Conservation (phyloP, 2,329 filamentous ascomycete species). For the Xylaria hypoxylon region DNA sequence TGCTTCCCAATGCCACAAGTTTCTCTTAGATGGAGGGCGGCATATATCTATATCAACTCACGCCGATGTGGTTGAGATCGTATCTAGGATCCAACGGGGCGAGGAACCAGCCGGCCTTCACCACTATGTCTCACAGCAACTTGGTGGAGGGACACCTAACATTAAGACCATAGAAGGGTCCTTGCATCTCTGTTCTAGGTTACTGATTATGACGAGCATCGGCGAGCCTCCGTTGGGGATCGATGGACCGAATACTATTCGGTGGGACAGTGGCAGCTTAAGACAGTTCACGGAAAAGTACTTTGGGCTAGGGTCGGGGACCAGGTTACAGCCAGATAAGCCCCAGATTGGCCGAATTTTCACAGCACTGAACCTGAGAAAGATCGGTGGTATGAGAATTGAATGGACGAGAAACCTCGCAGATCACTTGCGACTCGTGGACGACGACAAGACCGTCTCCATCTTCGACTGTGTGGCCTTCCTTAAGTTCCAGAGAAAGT, state of each 20-base stretch:
- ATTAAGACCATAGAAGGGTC: constrained; percentile 26
- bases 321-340: constrained; percentile 32
- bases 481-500: constrained; percentile 45
- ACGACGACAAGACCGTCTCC: constrained; percentile 52
- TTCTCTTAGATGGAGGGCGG: constrained; percentile 35
- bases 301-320: constrained; percentile 12
- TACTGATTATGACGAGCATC: constrained; percentile 36
- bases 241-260: constrained; percentile 29
- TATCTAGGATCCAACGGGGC: constrained; percentile 22
- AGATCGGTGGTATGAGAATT: constrained; percentile 52
- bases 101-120: constrained; percentile 20
- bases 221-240: constrained; percentile 31
- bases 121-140: constrained; percentile 24
- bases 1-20: constrained; percentile 33
- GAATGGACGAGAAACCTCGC: constrained; percentile 53
- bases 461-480: constrained; percentile 56
- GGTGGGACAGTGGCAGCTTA: constrained; percentile 26
- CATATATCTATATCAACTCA: constrained; percentile 37
- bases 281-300: constrained; percentile 24
- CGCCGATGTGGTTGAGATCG: constrained; percentile 32
- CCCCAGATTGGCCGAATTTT: constrained; percentile 41
- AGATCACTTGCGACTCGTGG: constrained; percentile 54
- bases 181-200: constrained; percentile 32
- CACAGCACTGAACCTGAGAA: constrained; percentile 42
- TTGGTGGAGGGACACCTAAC: background rate